phyloP scores from a whole-genome alignment of 2,329 filamentous ascomycete genomes.

The Ophiostoma ulmi region DNA sequence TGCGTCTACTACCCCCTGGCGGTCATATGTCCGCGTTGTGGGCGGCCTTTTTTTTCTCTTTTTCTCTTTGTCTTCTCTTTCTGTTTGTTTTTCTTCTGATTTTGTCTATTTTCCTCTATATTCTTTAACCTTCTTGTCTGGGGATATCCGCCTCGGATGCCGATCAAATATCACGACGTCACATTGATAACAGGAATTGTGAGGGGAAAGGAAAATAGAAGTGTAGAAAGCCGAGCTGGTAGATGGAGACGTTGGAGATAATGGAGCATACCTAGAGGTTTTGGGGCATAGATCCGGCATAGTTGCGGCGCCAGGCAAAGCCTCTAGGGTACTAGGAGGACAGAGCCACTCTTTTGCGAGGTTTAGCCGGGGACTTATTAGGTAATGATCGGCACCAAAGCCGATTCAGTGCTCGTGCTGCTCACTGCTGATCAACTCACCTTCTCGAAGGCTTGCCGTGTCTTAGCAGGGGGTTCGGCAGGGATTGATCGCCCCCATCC shows the following conservation, averaged over 20 bases:
- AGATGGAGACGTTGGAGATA: not conserved
- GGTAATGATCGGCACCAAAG: not conserved
- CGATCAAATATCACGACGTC: constrained; percentile 2
- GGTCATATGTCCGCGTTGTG: constrained; percentile 2
- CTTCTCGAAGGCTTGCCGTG: not conserved
- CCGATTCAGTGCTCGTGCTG: too few relatives aligned
- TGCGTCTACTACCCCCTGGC: not conserved
- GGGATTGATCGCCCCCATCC: not conserved
- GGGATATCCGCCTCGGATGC: not conserved
- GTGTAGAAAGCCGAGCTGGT: not conserved
- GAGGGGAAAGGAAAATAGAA: constrained; percentile 9
- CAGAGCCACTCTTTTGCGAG: not conserved
- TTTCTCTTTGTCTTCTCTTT: not conserved
- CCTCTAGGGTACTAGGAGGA: not conserved
- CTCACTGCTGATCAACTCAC: not conserved
- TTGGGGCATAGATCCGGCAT: not conserved
- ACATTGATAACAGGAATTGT: not conserved
- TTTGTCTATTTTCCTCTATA: not conserved
- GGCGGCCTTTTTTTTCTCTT: not conserved
- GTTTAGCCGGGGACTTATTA: not conserved
- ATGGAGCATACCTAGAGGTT: not conserved
- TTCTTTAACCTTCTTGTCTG: not conserved
- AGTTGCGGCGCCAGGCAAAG: not conserved
- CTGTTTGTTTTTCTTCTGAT: not conserved
- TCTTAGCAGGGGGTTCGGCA: not conserved